phyloP scores from a whole-genome alignment of 2,329 filamentous ascomycete species.

The Aspergillus intermedius region DNA sequence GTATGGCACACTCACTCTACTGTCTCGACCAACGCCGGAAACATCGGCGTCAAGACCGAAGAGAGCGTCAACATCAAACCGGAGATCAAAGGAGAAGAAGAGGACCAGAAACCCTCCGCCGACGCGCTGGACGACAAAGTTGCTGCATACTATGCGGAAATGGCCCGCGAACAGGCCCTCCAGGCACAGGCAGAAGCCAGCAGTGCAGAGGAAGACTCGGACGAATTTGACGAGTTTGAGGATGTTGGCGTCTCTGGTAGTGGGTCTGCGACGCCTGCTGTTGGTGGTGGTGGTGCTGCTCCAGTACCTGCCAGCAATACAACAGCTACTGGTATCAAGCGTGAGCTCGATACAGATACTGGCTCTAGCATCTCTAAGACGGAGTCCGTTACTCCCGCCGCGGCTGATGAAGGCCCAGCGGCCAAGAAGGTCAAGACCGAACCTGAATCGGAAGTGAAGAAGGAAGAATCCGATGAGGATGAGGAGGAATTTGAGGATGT shows the following conservation, averaged over 20 bases:
- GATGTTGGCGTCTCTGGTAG: constrained; percentile 37
- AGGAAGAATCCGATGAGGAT: constrained; percentile 38
- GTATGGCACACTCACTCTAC: constrained; percentile 50
- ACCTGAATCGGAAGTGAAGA: constrained; percentile 22
- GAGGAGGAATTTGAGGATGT: constrained; percentile 42
- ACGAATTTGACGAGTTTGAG: constrained; percentile 39
- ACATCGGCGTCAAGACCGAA: constrained; percentile 24
- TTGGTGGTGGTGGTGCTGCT: constrained; percentile 14
- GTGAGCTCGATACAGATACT: constrained; percentile 34
- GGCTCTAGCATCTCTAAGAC: constrained; percentile 33
- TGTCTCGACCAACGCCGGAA: constrained; percentile 28
- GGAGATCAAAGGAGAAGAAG: constrained; percentile 36
- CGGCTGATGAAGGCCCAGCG: constrained; percentile 33
- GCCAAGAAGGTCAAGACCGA: constrained; percentile 42
- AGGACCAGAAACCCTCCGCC: constrained; percentile 36
- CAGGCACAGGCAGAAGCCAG: constrained; percentile 37
- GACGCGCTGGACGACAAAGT: constrained; percentile 42
- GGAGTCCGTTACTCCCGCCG: constrained; percentile 31
- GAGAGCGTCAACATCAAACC: constrained; percentile 29
- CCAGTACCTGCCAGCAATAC: constrained; percentile 23
- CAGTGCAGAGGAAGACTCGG: constrained; percentile 35
- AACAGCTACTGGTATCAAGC: constrained; percentile 27
- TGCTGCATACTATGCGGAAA: constrained; percentile 42
- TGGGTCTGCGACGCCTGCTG: constrained; percentile 30
- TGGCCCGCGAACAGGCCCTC: constrained; percentile 38